These are phyloP conservation scores for Monilinia laxa DNA, from an alignment of 2,329 filamentous ascomycete genomes.

Conservation along the genomic window DNA sequence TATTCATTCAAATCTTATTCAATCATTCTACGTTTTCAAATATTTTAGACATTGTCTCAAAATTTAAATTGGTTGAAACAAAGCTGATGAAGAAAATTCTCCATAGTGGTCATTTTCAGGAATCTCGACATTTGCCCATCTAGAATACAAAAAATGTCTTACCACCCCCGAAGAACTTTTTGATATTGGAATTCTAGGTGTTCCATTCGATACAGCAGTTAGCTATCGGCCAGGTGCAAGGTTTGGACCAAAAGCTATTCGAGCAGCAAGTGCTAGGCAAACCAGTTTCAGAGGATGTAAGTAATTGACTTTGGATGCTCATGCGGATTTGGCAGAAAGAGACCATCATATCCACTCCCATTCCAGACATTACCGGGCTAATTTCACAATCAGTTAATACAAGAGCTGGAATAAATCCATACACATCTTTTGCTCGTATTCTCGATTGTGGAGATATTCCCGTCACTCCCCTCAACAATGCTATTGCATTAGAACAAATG, in stretches of 20 bases:
- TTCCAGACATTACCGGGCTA: neutral
- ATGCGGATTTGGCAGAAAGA: neutral
- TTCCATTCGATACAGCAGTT: slow-evolving; percentile 72
- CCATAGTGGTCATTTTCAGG: slow-evolving; percentile 67
- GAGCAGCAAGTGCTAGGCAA: slow-evolving; percentile 78
- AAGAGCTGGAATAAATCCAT: slow-evolving; percentile 80
- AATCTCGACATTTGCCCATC: slow-evolving; percentile 72
- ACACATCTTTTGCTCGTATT: slow-evolving; percentile 73
- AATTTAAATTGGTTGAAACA: neutral
- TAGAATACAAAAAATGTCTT: slow-evolving; percentile 67
- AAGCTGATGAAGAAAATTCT: neutral
- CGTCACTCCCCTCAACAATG: slow-evolving; percentile 83
- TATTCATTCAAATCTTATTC: too few species aligned
- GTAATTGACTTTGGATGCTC: neutral
- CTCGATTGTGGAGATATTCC: slow-evolving; percentile 92
- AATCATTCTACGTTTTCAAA: too few species aligned
- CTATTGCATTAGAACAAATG: slow-evolving; percentile 79
- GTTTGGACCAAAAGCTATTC: slow-evolving; percentile 85
- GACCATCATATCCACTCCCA: neutral
- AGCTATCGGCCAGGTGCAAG: slow-evolving; percentile 70
- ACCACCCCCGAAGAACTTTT: slow-evolving; percentile 58
- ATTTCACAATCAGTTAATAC: slow-evolving; percentile 59
- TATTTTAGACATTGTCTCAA: neutral
- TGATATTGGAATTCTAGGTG: slow-evolving; percentile 71
- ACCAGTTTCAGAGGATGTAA: slow-evolving; percentile 69